Evolutionary conservation across 768 basidiomycete genomes (phyloP), one percentile per base, ranked within the genome.

Genomic region (Mycena maculata): DNA sequence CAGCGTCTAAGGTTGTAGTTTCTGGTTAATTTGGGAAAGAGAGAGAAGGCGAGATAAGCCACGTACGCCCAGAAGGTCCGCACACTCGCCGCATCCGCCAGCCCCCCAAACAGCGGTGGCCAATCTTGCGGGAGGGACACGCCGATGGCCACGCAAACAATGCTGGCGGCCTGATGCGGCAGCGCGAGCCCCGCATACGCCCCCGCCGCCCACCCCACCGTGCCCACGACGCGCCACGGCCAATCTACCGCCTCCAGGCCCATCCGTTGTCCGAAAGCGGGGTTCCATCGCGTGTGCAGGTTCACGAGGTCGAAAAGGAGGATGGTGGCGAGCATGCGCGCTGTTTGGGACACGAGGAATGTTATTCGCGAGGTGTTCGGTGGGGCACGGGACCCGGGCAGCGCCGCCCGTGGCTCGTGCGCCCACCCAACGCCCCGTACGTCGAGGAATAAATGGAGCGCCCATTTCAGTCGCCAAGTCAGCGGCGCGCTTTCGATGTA

Each of bases 61-160:
- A 69, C 68, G 47, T 41, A 69, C 68, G 59, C 42, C 69, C 69
- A 70, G 41, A 70, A 70, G 15, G 31, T 28, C 28, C 69, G 64
- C 18, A 70, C 49, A 27, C 64, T 70, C 33, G 44, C 28, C 49
- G 27, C 42, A 47, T 62, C 55, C 23, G 28, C 60, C 9, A 62
- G n/a, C 13, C 22, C 20, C 1, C 65, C 69, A 39, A 70, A 70
- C 7, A 70, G 38, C 25, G 65, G 60, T 4, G 64, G 65, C 69
- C 69, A 70, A 36, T 70, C 64, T 27, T 62, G 49, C 23, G 64
- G 64, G 3, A 44, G 41, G 8, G 64, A 66, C 2, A 66, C 9
- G 2, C 65, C 49, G 11, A 62, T 23, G 8, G 48, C 68, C 9
- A 70, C 55, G 30, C 22, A 41, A 0, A 66, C 11, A 20, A 70